Evolutionary conservation across 495 filamentous ascomycete species (phyloP).

Genomic region (Tirmania nivea): DNA sequence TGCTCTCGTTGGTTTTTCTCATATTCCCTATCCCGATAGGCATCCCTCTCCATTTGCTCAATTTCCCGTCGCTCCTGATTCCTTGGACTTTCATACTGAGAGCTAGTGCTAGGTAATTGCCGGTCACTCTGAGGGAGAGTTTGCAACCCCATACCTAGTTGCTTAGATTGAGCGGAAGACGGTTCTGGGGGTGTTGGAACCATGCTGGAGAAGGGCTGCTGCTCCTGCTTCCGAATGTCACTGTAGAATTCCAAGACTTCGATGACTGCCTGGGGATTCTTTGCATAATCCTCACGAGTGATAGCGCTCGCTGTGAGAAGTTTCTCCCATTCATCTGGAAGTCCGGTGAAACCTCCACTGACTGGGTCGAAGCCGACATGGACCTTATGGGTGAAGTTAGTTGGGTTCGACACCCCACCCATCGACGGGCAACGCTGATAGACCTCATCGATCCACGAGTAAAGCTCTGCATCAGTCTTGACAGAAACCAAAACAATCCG

Average conservation of each 20-base stretch:
- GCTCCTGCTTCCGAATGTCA: conserved; percentile 75
- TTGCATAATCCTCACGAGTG: conserved; percentile 91
- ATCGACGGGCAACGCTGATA: conserved; percentile 90
- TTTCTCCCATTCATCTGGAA: conserved; percentile 92
- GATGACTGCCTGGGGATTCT: conserved; percentile 93
- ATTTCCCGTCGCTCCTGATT: conserved; percentile 26
- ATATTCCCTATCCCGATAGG: conserved; percentile 19
- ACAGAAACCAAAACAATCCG: conserved; percentile 72
- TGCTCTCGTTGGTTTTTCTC: conserved; percentile 14
- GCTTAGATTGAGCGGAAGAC: conserved; percentile 14
- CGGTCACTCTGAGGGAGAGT: conserved; percentile 18
- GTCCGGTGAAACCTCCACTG: conserved; percentile 75
- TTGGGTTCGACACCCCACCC: conserved; percentile 94
- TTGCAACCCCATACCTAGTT: conserved; percentile 28
- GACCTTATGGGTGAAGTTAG: conserved; percentile 87
- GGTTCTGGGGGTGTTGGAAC: conserved; percentile 41
- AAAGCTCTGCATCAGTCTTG: conserved; percentile 84
- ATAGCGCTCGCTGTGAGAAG: conserved; percentile 86
- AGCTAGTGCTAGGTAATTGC: background rate
- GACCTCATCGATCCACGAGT: conserved; percentile 95
- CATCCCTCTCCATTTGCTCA: conserved; percentile 29
- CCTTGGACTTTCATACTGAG: conserved; percentile 5
- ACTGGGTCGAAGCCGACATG: conserved; percentile 94
- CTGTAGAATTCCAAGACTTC: conserved; percentile 96
- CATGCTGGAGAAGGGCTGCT: conserved; percentile 49